These are phyloP conservation scores for Cytospora chrysosperma DNA, from an alignment of 2,329 filamentous ascomycete species.

Conservation along the genomic window DNA sequence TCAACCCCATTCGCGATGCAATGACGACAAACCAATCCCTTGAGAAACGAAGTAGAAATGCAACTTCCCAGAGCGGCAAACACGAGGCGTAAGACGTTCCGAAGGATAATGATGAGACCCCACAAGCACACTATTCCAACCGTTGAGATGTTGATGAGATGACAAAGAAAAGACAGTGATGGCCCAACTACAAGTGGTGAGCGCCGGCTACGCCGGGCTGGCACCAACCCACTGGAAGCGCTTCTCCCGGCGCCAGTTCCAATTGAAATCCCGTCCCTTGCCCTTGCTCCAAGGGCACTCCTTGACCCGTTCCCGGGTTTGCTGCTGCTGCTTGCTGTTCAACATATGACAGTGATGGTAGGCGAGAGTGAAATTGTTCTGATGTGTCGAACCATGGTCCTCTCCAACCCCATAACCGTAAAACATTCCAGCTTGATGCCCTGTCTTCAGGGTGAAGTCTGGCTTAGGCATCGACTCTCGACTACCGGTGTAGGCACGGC, in stretches of 20 bases:
- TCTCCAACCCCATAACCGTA: slow-evolving; percentile 51
- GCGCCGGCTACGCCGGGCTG: slow-evolving; percentile 55
- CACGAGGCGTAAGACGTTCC: slow-evolving; percentile 26
- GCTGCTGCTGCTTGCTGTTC: slow-evolving; percentile 40
- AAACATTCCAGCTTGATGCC: slow-evolving; percentile 43
- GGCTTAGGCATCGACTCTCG: slow-evolving; percentile 46
- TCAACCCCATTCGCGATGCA: slow-evolving; percentile 26
- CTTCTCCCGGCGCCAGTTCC: slow-evolving; percentile 59
- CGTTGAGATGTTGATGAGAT: slow-evolving; percentile 7
- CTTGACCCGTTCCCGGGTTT: slow-evolving; percentile 45
- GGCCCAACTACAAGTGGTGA: slow-evolving; percentile 63
- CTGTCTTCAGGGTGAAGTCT: slow-evolving; percentile 42
- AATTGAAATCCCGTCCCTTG: slow-evolving; percentile 54
- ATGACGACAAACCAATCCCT: slow-evolving; percentile 23
- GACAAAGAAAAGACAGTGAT: slow-evolving; percentile 31
- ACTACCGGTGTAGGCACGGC: slow-evolving; percentile 62
- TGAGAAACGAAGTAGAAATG: slow-evolving; percentile 26
- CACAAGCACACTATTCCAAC: slow-evolving; percentile 22
- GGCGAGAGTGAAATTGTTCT: slow-evolving; percentile 28
- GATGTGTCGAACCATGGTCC: slow-evolving; percentile 35
- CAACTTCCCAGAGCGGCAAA: slow-evolving; percentile 26
- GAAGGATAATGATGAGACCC: slow-evolving; percentile 30
- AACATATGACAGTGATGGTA: slow-evolving; percentile 28
- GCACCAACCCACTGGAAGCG: slow-evolving; percentile 87
- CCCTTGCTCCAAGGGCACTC: slow-evolving; percentile 58